Base-by-base conservation (phyloP, 1,139 yeast species). In the Magnusiomyces sp. region DNA sequence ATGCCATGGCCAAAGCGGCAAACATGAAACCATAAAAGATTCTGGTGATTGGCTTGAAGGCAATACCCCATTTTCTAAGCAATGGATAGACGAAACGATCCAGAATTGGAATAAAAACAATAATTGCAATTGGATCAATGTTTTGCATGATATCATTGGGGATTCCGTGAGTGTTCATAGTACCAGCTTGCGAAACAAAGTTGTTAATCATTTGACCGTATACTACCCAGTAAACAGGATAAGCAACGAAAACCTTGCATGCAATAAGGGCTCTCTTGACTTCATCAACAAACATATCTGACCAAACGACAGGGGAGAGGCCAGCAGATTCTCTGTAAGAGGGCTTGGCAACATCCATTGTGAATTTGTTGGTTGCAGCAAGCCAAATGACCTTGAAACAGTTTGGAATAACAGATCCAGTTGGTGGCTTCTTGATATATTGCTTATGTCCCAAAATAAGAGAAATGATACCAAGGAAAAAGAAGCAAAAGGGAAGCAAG, bases 21-120 rank as follows among this genome's bases (percentile, higher is more conserved):
- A 85, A 72, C 66, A 82, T 67, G 71, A 88, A 88, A 11, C 97
- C 96, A 56, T 73, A 71, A 62, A 76, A 73, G 58, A 89, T 88
- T 66, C 86, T 80, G 53, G 88, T 75, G 59, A 86, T 79, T 41
- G 95, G 74, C 47, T 58, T 58, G 62, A 69, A 61, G 34, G 61
- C 59, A 53, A 70, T 66, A 17, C 73, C 73, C 37, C 72, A 66
- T 58, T 65, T 72, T 65, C 83, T 71, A 59, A 81, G 69, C 60
- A 68, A 67, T 41, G 86, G 87, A 62, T 80, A 81, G 37, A 79
- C 55, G 39, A 72, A 55, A 52, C 71, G 61, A 62, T 80, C 81
- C 66, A 72, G 72, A 55, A 80, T 67, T 50, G 87, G 87, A 53
- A 81, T 79, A 66, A 80, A 78, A 33, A 80, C 65, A 57, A 81